Percentiles rank a stretch among this genome's conserved stretches.
Conservation (phyloP, 208 protist species). For the Naegleria lovaniensis region DNA sequence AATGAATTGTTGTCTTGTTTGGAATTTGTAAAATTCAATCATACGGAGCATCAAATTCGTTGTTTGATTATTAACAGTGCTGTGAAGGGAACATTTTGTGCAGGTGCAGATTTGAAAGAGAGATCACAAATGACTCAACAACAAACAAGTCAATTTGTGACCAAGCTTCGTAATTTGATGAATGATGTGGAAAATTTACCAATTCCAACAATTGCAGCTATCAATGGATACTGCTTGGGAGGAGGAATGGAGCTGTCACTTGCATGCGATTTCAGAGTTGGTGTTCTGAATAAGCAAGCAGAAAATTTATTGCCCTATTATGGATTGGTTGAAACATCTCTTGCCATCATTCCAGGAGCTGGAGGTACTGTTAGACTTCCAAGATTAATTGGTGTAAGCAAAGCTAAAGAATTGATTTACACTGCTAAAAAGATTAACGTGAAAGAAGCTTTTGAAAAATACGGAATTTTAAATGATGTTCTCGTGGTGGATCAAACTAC, state of each 20-base stretch:
- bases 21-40: not conserved
- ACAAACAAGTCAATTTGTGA: slow-evolving; percentile 63
- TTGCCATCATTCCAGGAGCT: slow-evolving; percentile 82
- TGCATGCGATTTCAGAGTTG: slow-evolving; percentile 44
- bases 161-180: slow-evolving; percentile 60
- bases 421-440: slow-evolving; percentile 61
- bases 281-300: slow-evolving; percentile 45
- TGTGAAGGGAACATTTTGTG: slow-evolving; percentile 31
- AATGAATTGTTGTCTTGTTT: not conserved
- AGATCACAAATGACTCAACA: slow-evolving; percentile 41
- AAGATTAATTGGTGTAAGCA: slow-evolving; percentile 61
- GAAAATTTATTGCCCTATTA: slow-evolving; percentile 43
- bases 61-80: not conserved
- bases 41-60: not conserved
- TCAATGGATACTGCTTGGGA: slow-evolving; percentile 59
- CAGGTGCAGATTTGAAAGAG: slow-evolving; percentile 43
- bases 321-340: slow-evolving; percentile 72
- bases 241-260: slow-evolving; percentile 48
- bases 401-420: slow-evolving; percentile 76
- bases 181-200: slow-evolving; percentile 65
- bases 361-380: slow-evolving; percentile 75
- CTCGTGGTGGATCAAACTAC: slow-evolving; percentile 27
- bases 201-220: slow-evolving; percentile 40
- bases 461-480: slow-evolving; percentile 66
- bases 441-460: slow-evolving; percentile 46